Evolutionary conservation across 2,329 filamentous ascomycete species (phyloP).

Genomic region (Cladophialophora chaetospira): DNA sequence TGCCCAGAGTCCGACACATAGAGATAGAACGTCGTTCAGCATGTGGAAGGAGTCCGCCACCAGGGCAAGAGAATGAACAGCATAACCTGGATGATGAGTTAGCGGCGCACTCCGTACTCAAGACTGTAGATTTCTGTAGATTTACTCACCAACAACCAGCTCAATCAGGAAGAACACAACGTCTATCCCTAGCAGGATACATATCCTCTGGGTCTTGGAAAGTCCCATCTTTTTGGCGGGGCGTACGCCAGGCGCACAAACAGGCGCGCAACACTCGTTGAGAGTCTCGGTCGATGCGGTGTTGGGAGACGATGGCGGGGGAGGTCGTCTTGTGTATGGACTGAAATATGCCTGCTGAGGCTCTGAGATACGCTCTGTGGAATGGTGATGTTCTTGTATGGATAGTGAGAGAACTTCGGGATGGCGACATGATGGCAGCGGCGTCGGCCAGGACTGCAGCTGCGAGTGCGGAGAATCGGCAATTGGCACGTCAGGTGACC

Average conservation of each 20-base stretch:
- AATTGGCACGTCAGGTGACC: conserved; percentile 3
- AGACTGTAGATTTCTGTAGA: too few species aligned
- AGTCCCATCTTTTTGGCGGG: conserved; percentile 46
- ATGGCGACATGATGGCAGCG: conserved; percentile 1
- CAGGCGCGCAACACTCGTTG: conserved; percentile 32
- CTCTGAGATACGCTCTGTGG: conserved; percentile 13
- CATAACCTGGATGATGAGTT: conserved; percentile 59
- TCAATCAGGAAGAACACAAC: conserved; percentile 87
- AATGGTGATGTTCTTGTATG: conserved; percentile 4
- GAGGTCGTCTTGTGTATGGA: too few species aligned
- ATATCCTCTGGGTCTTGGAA: conserved; percentile 90
- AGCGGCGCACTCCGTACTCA: neutral
- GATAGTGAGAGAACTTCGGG: conserved; percentile 4
- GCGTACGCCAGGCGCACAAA: conserved; percentile 1
- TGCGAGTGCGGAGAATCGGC: neutral
- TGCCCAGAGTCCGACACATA: conserved; percentile 91
- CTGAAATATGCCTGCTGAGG: conserved; percentile 23
- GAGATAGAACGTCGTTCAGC: conserved; percentile 96
- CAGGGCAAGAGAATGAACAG: conserved; percentile 86
- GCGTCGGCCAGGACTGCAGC: neutral
- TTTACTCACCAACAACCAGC: conserved; percentile 72
- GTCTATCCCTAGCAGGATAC: conserved; percentile 90
- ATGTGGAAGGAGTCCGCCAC: conserved; percentile 99
- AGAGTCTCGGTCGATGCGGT: conserved; percentile 23
- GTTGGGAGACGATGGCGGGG: conserved; percentile 9